phyloP scores from a whole-genome alignment of 2,329 filamentous ascomycete species.

The Dendryphion nanum region DNA sequence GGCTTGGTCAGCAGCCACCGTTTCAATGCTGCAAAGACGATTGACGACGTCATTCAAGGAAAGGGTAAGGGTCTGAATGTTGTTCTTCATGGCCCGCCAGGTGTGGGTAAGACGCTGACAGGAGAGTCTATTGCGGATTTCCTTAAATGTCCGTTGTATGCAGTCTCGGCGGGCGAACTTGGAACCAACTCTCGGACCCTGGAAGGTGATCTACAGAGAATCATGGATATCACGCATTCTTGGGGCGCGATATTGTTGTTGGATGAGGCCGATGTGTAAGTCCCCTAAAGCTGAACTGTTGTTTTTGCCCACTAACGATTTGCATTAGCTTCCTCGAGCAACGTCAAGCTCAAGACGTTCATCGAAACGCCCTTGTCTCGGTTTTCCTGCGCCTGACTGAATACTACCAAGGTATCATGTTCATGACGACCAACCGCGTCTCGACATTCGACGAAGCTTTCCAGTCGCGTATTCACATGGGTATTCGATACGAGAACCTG shows the following conservation, averaged over 20 bases:
- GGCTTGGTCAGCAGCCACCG: slow-evolving; percentile 83
- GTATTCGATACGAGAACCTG: slow-evolving; percentile 75
- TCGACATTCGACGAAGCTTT: slow-evolving; percentile 89
- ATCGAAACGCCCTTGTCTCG: slow-evolving; percentile 80
- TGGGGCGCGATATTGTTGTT: slow-evolving; percentile 85
- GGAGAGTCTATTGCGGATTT: slow-evolving; percentile 84
- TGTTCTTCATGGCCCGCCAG: slow-evolving; percentile 75
- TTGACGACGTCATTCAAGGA: slow-evolving; percentile 70
- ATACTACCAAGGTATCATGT: slow-evolving; percentile 89
- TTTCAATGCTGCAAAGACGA: slow-evolving; percentile 75
- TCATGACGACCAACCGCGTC: slow-evolving; percentile 85
- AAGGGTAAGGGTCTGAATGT: slow-evolving; percentile 84
- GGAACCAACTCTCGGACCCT: slow-evolving; percentile 71
- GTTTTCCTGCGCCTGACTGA: slow-evolving; percentile 85
- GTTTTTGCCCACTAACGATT: too few relatives aligned
- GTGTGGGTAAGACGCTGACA: slow-evolving; percentile 81
- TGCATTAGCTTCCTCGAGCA: slow-evolving; percentile 74
- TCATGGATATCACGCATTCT: slow-evolving; percentile 79
- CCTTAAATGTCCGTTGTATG: slow-evolving; percentile 77
- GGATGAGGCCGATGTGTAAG: slow-evolving; percentile 67
- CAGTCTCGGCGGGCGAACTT: slow-evolving; percentile 78
- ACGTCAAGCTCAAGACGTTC: slow-evolving; percentile 77
- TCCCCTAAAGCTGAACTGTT: too few relatives aligned
- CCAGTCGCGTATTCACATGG: slow-evolving; percentile 83
- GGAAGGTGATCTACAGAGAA: slow-evolving; percentile 76